Base-by-base conservation (phyloP, 176 grass and related monocot species). In the Musa troglodytarum region DNA sequence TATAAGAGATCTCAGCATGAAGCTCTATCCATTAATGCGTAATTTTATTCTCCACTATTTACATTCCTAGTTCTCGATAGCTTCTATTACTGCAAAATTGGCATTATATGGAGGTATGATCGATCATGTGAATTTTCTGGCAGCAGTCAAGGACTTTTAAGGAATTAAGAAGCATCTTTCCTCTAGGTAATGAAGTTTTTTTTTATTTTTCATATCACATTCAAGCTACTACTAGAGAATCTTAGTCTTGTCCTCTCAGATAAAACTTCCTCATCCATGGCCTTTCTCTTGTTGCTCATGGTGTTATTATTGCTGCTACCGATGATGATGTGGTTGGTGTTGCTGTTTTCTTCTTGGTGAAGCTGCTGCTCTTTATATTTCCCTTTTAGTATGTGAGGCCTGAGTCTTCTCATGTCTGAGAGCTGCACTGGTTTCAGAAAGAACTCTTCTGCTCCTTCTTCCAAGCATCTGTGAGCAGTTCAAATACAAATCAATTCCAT, bases 401-500 rank as follows among this genome's bases (percentile, higher is more conserved):
- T 71, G 17, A 81, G 74, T 49, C 57, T 80, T 11, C 67, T 69
- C 77, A 84, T 28, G 49, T 84, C 77, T 23, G 82, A 75, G 12
- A 69, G 77, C 57, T 80, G 71, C 29, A 80, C 77, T 49, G 82
- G 82, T 54, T 84, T 84, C 51, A 76, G 71, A 62, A 84, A 76
- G 77, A 84, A 84, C 64, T 78, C 82, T 20, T 84, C 77, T 76
- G 77, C 82, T 53, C 82, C 82, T 80, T 17, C 82, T 75, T 84
- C 82, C 71, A 84, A 62, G 61, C 82, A 84, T 59, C 82, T 84
- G 71, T 74, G 23, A 58, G 54, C 50, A 51, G 78, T 26, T 28
- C 3, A n/a, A 68, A 80, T 72, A 6, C 68, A 26, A 13, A 29
- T 17, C 6, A 74, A 26, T 54, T 74, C 11, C 23, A 28, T 26